Percentiles rank a stretch among this genome's conserved stretches.
These are phyloP conservation scores for Aegilops bicornis DNA, from an alignment of 176 grass and related monocot genomes.

Conservation along the genomic window DNA sequence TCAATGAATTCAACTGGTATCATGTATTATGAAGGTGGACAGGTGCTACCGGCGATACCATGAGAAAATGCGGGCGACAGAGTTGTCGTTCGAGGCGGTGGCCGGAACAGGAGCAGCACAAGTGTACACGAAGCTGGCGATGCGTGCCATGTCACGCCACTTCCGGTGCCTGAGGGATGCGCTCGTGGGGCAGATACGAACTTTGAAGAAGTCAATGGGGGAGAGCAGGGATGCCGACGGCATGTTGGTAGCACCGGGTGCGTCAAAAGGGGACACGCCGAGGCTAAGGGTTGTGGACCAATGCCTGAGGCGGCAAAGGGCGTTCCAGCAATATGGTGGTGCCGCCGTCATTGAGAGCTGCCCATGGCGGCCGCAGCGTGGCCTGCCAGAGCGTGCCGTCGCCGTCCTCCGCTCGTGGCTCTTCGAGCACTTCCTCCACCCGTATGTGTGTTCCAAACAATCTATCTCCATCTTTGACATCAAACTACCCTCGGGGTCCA, in stretches of 20 bases:
- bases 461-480: not conserved
- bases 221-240: not conserved
- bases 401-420: slow-evolving; percentile 81
- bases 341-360: slow-evolving; percentile 33
- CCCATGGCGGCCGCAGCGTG: slow-evolving; percentile 70
- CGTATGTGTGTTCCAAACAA: slow-evolving; percentile 30
- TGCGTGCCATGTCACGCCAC: slow-evolving; percentile 77
- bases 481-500: not conserved
- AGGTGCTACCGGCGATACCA: slow-evolving; percentile 60
- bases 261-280: slow-evolving; percentile 57
- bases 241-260: slow-evolving; percentile 12
- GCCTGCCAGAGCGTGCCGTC: slow-evolving; percentile 68
- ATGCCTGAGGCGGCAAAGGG: slow-evolving; percentile 47
- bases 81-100: slow-evolving; percentile 50
- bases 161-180: slow-evolving; percentile 66
- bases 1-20: not conserved
- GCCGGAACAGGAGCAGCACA: slow-evolving; percentile 41
- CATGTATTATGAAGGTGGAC: slow-evolving; percentile 51
- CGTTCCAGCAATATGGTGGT: slow-evolving; percentile 45
- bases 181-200: slow-evolving; percentile 36
- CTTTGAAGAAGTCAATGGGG: slow-evolving; percentile 38
- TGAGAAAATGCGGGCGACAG: slow-evolving; percentile 50
- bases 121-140: slow-evolving; percentile 62
- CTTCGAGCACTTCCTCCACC: slow-evolving; percentile 93
- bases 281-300: slow-evolving; percentile 60